Evolutionary conservation across 139 green algal species (phyloP), one percentile per base, ranked within the genome.

Genomic region (Medakamo hakoo): DNA sequence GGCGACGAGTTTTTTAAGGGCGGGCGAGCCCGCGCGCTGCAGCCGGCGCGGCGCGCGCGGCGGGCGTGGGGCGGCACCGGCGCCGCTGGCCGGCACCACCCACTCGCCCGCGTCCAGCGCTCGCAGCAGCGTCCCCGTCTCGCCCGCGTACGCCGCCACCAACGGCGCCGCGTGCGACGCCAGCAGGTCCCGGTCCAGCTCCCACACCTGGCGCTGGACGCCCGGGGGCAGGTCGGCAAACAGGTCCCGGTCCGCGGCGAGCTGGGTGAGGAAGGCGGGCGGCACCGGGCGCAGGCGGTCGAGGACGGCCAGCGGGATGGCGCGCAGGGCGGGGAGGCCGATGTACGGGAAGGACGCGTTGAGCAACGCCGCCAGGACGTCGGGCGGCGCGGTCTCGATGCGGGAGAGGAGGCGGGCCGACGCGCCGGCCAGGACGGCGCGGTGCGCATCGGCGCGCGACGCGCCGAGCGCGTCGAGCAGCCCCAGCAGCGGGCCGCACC

Each of bases 131-230:
- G 81, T 90, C 32, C 73, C 77, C 1, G 72, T 58, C 61, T 89
- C 82, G 29, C 82, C 81, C 62, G 80, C 80, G 74, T 86, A 91
- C 1, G 76, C 71, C n/a, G 64, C 68, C n/a, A 93, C 75, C 27
- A 77, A 71, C 22, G 80, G 72, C 62, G 86, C 60, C 1, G 82
- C 85, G 55, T 91, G 80, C 19, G 75, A 55, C 72, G 87, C 81
- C 27, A 94, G 76, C 65, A 91, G 73, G 65, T 84, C 87, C 63
- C 81, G 86, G 78, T 94, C 86, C 67, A 88, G 82, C 74, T 92
- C 86, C 74, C 79, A 92, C 28, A 89, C 85, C 76, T 90, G 82
- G 3, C 80, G 71, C 77, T 90, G 77, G 49, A 92, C 84, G 16
- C 72, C 64, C 5, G 62, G 48, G 4, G 84, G 82, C 60, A 90